A percentile compares a stretch with the other conserved stretches of the same genome.
phyloP scores from a whole-genome alignment of 2,329 filamentous ascomycete genomes.

The Botrytis hyacinthi region DNA sequence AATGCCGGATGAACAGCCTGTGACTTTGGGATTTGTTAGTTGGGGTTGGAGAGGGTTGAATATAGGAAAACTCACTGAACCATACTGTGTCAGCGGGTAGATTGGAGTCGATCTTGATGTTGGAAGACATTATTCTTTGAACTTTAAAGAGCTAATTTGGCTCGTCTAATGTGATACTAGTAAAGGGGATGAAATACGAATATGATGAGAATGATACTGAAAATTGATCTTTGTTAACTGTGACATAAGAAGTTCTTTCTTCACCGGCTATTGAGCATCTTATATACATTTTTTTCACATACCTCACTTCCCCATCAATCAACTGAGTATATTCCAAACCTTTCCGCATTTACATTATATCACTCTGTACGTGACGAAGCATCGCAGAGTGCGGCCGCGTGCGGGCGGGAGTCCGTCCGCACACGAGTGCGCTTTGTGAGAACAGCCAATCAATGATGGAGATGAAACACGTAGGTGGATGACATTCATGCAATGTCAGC shows the following conservation, averaged over 20 bases:
- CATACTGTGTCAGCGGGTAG: slow-evolving; percentile 12
- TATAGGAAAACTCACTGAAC: not conserved
- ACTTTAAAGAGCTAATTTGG: not conserved
- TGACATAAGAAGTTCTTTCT: not conserved
- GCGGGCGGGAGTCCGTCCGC: not conserved
- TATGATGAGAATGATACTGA: not conserved
- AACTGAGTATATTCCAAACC: no score
- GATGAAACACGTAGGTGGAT: not conserved
- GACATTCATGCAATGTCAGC: not conserved
- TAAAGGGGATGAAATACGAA: not conserved
- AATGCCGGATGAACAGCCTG: slow-evolving; percentile 48
- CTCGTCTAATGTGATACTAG: not conserved
- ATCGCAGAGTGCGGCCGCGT: not conserved
- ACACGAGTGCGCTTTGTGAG: not conserved
- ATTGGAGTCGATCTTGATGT: not conserved
- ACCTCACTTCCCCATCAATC: not conserved
- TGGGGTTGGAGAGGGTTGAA: not conserved
- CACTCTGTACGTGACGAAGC: not conserved
- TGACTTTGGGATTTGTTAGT: slow-evolving; percentile 36
- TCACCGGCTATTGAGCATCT: not conserved
- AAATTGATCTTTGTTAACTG: no score
- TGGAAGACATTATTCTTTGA: not conserved
- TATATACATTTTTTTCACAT: not conserved
- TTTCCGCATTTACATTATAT: not conserved
- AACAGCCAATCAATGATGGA: not conserved